Evolutionary conservation across 305 asterid species (phyloP), one percentile per base, ranked within the genome.

Genomic region (Andrographis paniculata): DNA sequence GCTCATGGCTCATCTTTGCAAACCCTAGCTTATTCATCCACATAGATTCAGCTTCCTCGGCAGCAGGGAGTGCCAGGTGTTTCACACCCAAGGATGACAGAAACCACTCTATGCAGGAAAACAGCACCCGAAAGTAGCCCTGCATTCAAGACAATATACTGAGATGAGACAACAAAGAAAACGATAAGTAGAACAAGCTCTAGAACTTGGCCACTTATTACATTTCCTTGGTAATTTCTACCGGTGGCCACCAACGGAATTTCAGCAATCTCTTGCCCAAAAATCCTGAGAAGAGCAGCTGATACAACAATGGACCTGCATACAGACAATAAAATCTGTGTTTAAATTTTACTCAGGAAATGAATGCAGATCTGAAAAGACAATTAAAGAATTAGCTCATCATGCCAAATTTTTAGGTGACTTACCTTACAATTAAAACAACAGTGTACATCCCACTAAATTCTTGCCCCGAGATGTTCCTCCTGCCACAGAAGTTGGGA

Each of bases 401-500:
- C 42, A 16, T 17, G 9, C 47, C 24, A 51, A 48, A 17, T 14
- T 44, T 22, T 37, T 54, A 0, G 38, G 4, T 20, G 40, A 74
- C 95, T 72, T 76, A 87, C 96, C 79, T 75, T 30, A 84, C 89
- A 63, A 69, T 71, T 60, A 92, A 72, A 63, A 92, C 91, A 60
- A 84, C 70, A 59, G 96, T 87, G 50, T 92, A 87, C 93, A 92
- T 87, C 62, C 99, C 99, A 51, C 96, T 84, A 58, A 92, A 87
- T 71, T 92, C 99, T 70, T 92, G 99, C 59, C 99, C 96, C 17
- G 93, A 81, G 48, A 92, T 92, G 78, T 79, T 92, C 78, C 95
- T 82, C 77, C 99, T 92, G 92, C 70, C 70, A 70, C 8, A 56
- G 35, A 47, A 51, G 46, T 45, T 36, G 31, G 9, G 48, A 14